Percentiles rank a stretch among this genome's conserved stretches.
Evolutionary conservation across 768 basidiomycete species (phyloP).

Genomic region (Phlebiopsis gigantea): DNA sequence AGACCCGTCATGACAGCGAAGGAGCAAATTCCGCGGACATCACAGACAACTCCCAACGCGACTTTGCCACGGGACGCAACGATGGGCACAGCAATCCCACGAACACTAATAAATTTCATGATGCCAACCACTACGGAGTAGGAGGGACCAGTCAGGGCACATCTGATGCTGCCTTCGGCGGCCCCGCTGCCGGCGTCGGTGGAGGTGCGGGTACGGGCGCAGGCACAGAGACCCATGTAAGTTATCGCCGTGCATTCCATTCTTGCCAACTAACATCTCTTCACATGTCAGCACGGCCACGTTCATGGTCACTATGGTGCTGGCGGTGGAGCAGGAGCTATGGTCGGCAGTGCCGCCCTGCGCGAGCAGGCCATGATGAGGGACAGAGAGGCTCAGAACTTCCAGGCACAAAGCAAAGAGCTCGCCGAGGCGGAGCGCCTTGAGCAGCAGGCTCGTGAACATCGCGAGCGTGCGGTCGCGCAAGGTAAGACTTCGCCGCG

Average conservation of each 20-base stretch:
- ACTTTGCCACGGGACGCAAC: background rate
- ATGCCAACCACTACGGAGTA: background rate
- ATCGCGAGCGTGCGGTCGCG: slow-evolving; percentile 13
- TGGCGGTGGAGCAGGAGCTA: background rate
- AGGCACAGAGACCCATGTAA: background rate
- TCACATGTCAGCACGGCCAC: background rate
- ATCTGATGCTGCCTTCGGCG: background rate
- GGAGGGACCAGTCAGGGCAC: background rate
- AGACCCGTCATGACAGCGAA: background rate
- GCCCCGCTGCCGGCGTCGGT: background rate
- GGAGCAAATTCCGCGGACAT: background rate
- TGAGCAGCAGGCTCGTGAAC: slow-evolving; percentile 14
- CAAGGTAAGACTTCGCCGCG: slow-evolving; percentile 6
- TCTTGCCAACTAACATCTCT: background rate
- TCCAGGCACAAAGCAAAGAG: slow-evolving; percentile 11
- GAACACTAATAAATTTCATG: background rate
- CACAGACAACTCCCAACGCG: background rate
- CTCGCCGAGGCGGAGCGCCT: slow-evolving; percentile 15
- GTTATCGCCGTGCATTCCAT: background rate
- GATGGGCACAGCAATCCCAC: background rate
- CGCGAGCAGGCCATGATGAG: slow-evolving; percentile 12
- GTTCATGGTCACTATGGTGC: slow-evolving; percentile 3
- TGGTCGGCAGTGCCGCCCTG: slow-evolving; percentile 8
- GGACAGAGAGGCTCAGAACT: slow-evolving; percentile 11
- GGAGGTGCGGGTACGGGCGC: background rate